Conservation (phyloP, 306 rosid genomes). For the Trifolium subterraneum region DNA sequence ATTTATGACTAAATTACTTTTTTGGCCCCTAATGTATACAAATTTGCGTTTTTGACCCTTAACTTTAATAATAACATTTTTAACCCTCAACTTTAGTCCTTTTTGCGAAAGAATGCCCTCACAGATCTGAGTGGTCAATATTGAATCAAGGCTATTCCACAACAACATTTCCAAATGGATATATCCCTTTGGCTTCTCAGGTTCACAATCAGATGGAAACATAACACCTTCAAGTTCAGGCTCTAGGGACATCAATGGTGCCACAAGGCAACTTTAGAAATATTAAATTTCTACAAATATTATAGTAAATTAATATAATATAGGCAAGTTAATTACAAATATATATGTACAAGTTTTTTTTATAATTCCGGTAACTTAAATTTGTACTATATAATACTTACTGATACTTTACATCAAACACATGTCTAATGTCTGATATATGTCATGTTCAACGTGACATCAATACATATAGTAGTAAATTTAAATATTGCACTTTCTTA, state of each 20-base stretch:
- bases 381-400: too few relatives aligned
- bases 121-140: slow-evolving; percentile 57
- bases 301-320: neutral
- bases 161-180: slow-evolving; percentile 21
- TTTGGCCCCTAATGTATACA: too few relatives aligned
- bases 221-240: slow-evolving; percentile 47
- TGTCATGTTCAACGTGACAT: too few relatives aligned
- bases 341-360: neutral
- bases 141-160: slow-evolving; percentile 34
- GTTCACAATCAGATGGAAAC: slow-evolving; percentile 58
- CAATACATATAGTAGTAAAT: too few relatives aligned
- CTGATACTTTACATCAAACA: too few relatives aligned
- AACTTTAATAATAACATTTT: too few relatives aligned
- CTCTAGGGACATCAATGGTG: slow-evolving; percentile 14
- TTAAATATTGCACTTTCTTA: too few relatives aligned
- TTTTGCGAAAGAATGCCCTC: too few relatives aligned
- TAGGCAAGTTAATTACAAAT: slow-evolving; percentile 12
- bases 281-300: slow-evolving; percentile 7
- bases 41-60: too few relatives aligned
- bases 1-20: too few relatives aligned
- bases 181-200: slow-evolving; percentile 45
- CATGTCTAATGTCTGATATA: too few relatives aligned
- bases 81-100: too few relatives aligned
- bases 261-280: slow-evolving; percentile 32
- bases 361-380: slow-evolving; percentile 11